Evolutionary conservation across 139 green algal species (phyloP), one percentile per base, ranked within the genome.

Genomic region (Chlorella sp.): DNA sequence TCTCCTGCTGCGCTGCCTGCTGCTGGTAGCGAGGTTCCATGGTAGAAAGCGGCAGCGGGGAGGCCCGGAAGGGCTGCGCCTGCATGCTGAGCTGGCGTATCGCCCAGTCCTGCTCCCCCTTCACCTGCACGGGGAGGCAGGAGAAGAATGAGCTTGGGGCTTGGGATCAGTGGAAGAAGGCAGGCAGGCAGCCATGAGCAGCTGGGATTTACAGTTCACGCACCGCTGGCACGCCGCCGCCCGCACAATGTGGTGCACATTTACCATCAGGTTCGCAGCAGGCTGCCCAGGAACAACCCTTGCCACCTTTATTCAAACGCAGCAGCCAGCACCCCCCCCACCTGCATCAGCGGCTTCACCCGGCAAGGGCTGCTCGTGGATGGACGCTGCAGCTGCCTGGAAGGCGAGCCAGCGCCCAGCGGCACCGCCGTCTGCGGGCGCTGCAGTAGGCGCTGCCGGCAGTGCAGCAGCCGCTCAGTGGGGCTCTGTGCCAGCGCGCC

Each of bases 11-110:
- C 36, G 48, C 53, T 28, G n/a, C 57, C 57, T 64, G 28, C 36
- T 26, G 48, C 3, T 83, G n/a, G 37, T 78, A 90, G 21, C 89
- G 66, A 30, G 82, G 89, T 19, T 91, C 36, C 34, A 86, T 82
- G 3, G 64, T 85, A 30, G 81, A 89, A 3, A 91, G 89, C 24
- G 89, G 89, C 75, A 91, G 39, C 4, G 89, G 84, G 0, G 60
- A 89, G 76, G 89, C 89, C 0, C 69, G 39, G 64, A 89, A 91
- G 40, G 36, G 89, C 37, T 30, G 61, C 22, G 82, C n/a, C 32
- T 37, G 66, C 37, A 42, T 3, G 12, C 24, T 28, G 40, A 91
- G 84, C 48, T 73, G 21, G 19, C 34, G 14, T 12, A 91, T 30
- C 15, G 89, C 82, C 19, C 18, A 5, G 22, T 91, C 89, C 18